phyloP scores from a whole-genome alignment of 2,329 filamentous ascomycete species.

The Parastagonospora avenae region DNA sequence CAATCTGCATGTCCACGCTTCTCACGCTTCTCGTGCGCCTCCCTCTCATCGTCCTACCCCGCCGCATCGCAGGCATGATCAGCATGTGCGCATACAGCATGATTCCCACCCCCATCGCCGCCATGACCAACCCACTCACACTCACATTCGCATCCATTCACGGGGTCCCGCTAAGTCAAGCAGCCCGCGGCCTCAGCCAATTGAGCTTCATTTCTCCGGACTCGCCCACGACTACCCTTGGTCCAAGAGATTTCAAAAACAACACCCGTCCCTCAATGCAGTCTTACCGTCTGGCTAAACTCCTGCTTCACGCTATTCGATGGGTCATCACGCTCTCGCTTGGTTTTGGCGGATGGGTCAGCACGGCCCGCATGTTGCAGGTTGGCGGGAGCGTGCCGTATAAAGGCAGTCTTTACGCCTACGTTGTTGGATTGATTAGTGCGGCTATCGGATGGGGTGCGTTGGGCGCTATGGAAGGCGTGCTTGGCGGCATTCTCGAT shows the following conservation, averaged over 20 bases:
- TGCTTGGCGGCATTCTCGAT: slow-evolving; percentile 84
- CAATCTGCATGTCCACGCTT: slow-evolving; percentile 85
- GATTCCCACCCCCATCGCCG: slow-evolving; percentile 82
- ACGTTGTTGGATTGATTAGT: slow-evolving; percentile 89
- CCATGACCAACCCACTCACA: slow-evolving; percentile 87
- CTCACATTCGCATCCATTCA: slow-evolving; percentile 95
- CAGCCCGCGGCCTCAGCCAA: slow-evolving; percentile 78
- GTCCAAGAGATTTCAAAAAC: slow-evolving; percentile 47
- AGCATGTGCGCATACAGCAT: slow-evolving; percentile 77
- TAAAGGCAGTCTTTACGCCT: slow-evolving; percentile 88
- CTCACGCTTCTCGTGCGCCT: slow-evolving; percentile 80
- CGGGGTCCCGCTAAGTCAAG: slow-evolving; percentile 77
- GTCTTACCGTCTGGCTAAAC: slow-evolving; percentile 87
- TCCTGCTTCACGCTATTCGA: slow-evolving; percentile 87
- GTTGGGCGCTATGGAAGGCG: slow-evolving; percentile 86
- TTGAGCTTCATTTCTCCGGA: slow-evolving; percentile 79
- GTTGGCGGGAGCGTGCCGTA: slow-evolving; percentile 57
- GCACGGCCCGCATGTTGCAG: slow-evolving; percentile 79
- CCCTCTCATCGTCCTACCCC: slow-evolving; percentile 82
- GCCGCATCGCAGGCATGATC: slow-evolving; percentile 70
- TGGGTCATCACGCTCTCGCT: slow-evolving; percentile 89
- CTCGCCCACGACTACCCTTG: slow-evolving; percentile 72
- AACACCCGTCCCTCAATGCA: slow-evolving; percentile 63
- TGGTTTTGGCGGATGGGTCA: slow-evolving; percentile 96
- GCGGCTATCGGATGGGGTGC: slow-evolving; percentile 95